These are phyloP conservation scores for Steccherinum ochraceum DNA, from an alignment of 768 basidiomycete species.

Conservation along the genomic window DNA sequence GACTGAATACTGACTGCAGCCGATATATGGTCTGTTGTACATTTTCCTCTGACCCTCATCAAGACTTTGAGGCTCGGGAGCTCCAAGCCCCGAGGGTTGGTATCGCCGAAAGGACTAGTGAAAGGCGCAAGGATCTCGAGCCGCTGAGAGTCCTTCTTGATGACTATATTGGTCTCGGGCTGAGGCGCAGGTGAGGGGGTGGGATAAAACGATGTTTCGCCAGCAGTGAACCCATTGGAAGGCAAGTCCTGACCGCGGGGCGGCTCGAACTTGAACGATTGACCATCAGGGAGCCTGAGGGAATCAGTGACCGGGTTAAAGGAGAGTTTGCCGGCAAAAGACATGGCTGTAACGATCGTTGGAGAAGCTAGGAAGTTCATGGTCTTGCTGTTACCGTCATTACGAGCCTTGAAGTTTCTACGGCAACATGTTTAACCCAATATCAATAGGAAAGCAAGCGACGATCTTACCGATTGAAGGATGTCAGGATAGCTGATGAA, in stretches of 20 bases:
- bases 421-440: conserved; percentile 3
- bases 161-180: conserved; percentile 71
- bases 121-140: conserved; percentile 88
- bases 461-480: conserved; percentile 87
- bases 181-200: conserved; percentile 63
- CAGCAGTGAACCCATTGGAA: conserved; percentile 70
- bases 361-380: conserved; percentile 99
- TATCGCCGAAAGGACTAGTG: conserved; percentile 59
- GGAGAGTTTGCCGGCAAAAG: conserved; percentile 87
- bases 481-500: conserved; percentile 88
- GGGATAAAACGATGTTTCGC: conserved; percentile 74
- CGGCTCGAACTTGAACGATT: conserved; percentile 76
- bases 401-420: conserved; percentile 87
- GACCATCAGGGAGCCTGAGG: conserved; percentile 59
- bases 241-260: conserved; percentile 87
- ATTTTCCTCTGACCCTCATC: conserved; percentile 94
- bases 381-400: conserved; percentile 90
- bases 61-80: conserved; percentile 78
- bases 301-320: conserved; percentile 91
- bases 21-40: conserved; percentile 98
- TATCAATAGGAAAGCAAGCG: conserved; percentile 8
- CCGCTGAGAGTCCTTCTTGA: conserved; percentile 73
- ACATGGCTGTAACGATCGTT: conserved; percentile 95
- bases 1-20: conserved; percentile 61
- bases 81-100: conserved; percentile 53